These are phyloP conservation scores for Chytriomyces sp. DNA, from an alignment of 192 early-diverging fungal genomes.

Conservation along the genomic window DNA sequence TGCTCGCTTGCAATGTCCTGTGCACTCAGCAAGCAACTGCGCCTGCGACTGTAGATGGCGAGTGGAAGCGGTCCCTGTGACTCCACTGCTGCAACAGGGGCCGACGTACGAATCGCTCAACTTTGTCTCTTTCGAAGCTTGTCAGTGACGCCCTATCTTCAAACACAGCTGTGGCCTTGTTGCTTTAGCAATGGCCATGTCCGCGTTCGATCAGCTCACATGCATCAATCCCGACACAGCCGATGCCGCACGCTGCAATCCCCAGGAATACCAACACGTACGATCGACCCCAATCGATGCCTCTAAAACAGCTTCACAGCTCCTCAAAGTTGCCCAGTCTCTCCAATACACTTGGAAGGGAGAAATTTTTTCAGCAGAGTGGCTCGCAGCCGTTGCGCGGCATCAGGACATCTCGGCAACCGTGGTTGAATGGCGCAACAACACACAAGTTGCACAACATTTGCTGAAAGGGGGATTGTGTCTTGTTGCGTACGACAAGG, in stretches of 20 bases:
- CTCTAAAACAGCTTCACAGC: not conserved
- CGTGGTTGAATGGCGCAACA: constrained; percentile 11
- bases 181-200: constrained; percentile 1
- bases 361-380: constrained; percentile 27
- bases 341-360: constrained; percentile 12
- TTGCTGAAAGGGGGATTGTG: constrained; percentile 11
- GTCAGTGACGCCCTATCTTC: not conserved
- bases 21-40: not conserved
- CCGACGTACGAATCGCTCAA: not conserved
- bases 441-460: not conserved
- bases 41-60: not conserved
- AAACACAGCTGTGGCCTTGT: constrained; percentile 2
- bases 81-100: not conserved
- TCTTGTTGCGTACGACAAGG: constrained; percentile 41
- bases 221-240: not conserved
- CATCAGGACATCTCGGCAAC: not conserved
- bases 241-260: not conserved
- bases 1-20: not conserved
- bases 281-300: not conserved
- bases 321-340: not conserved
- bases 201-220: not conserved
- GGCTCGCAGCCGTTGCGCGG: constrained; percentile 13
- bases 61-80: not conserved
- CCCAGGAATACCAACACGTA: not conserved
- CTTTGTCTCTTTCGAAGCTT: not conserved